A percentile compares a stretch with the other conserved stretches of the same genome.
phyloP scores from a whole-genome alignment of 139 green algal genomes.

The Klebsormidium nitens region DNA sequence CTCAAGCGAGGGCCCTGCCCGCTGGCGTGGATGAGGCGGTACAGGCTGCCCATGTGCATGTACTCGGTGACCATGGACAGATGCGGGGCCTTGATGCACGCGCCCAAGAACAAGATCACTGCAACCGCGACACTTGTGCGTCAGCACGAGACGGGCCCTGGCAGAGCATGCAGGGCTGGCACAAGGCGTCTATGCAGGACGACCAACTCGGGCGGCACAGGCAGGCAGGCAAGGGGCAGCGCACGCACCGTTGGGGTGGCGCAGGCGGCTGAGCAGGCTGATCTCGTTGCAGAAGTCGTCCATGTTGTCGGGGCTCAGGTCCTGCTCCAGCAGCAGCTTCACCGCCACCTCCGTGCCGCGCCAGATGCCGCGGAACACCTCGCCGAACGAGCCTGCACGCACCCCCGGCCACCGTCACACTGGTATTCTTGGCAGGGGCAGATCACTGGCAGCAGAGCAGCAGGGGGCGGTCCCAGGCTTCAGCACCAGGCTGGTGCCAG shows the following conservation, averaged over 20 bases:
- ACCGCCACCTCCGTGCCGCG: constrained; percentile 40
- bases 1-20: constrained; percentile 14
- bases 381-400: constrained; percentile 38
- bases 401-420: background rate
- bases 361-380: constrained; percentile 34
- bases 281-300: constrained; percentile 40
- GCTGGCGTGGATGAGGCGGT: constrained; percentile 55
- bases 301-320: constrained; percentile 7
- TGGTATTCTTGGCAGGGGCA: too few relatives aligned
- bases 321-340: constrained; percentile 37
- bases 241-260: constrained; percentile 22
- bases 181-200: background rate
- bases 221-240: background rate
- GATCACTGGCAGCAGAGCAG: too few relatives aligned
- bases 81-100: constrained; percentile 40
- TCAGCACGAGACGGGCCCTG: too few relatives aligned
- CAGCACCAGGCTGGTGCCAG: too few relatives aligned
- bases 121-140: too few relatives aligned
- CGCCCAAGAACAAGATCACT: constrained; percentile 67
- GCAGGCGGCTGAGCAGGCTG: constrained; percentile 19
- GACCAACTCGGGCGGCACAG: background rate
- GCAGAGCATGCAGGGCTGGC: too few relatives aligned
- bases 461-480: too few relatives aligned
- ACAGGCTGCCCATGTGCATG: constrained; percentile 56
- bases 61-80: constrained; percentile 70